Evolutionary conservation across 2,329 filamentous ascomycete species (phyloP).

Genomic region (Pyrenophora tritici-repentis): DNA sequence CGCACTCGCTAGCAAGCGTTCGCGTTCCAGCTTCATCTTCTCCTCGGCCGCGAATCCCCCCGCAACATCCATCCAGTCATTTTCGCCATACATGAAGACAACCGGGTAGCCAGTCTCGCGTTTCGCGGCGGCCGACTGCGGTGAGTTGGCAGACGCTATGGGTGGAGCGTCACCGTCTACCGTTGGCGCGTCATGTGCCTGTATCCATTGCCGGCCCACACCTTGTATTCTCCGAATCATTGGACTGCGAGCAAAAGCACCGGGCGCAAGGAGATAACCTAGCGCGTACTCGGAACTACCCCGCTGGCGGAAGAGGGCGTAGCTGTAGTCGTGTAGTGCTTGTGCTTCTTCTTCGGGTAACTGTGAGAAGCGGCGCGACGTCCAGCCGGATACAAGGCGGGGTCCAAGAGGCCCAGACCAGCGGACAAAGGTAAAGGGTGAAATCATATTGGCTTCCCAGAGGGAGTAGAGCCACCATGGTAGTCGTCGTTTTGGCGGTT

Average conservation of each 20-base stretch:
- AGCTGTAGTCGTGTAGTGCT: constrained; percentile 89
- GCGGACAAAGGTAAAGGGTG: constrained; percentile 88
- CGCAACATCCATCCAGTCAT: constrained; percentile 97
- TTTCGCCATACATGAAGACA: constrained; percentile 94
- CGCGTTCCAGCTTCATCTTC: constrained; percentile 72
- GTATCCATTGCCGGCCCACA: constrained; percentile 73
- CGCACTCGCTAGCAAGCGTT: constrained; percentile 63
- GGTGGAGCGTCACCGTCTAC: constrained; percentile 36
- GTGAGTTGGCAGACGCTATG: not conserved
- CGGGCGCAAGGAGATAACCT: constrained; percentile 89
- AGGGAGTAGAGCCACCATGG: constrained; percentile 90
- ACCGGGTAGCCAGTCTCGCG: constrained; percentile 75
- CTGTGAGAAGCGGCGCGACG: constrained; percentile 87
- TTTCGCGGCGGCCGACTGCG: constrained; percentile 15
- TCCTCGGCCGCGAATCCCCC: constrained; percentile 81
- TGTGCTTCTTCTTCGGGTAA: constrained; percentile 79
- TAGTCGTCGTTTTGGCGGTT: constrained; percentile 64
- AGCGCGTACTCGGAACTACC: constrained; percentile 94
- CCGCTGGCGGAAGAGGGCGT: constrained; percentile 88
- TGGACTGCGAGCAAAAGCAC: constrained; percentile 86
- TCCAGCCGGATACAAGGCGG: constrained; percentile 93
- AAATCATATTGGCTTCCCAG: constrained; percentile 91
- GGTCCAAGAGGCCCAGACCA: constrained; percentile 89
- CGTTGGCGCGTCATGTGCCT: constrained; percentile 29
- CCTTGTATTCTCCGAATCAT: constrained; percentile 85